Evolutionary conservation across 2,329 filamentous ascomycete genomes (phyloP), one percentile per base, ranked within the genome.

Genomic region (Fusarium protoensiforme): DNA sequence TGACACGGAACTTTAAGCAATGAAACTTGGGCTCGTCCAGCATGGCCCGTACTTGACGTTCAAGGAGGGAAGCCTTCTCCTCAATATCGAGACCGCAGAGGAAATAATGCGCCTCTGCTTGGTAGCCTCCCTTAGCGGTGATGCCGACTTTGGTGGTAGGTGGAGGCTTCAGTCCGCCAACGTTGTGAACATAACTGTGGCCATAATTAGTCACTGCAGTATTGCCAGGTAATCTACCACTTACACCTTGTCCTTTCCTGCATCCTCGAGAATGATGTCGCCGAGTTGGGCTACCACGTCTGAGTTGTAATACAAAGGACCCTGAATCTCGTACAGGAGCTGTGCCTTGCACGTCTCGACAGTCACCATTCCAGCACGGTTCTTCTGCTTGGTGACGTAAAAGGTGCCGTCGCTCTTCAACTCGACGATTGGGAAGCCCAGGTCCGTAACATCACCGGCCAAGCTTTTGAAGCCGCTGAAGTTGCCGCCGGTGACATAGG

Each of bases 401-500:
- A 75, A 74, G 5, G 71, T 75, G 20, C 82, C 82, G 36, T 75
- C 75, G 16, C 57, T 65, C 16, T 76, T 78, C 4, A 83, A 75
- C 46, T 81, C 79, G 20, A 80, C 80, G 48, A 84, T 82, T 7
- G 81, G 81, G 53, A 79, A 82, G 7, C 78, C 79, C 20, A 80
- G 72, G 27, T 80, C 72, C 11, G 71, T 68, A 22, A 72, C 72
- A 2, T 71, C 62, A 10, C 67, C 60, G 20, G 67, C 68, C 2
- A 80, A 71, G 16, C 79, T 70, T n/a, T 74, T 74, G 62, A 73
- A 87, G 2, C 87, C 88, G 0, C 86, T 82, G 68, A 88, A 90
- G 69, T 90, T 89, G 0, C 81, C 85, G 0, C 87, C 88, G 0
- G 86, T 87, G 4, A 85, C 85, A 69, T 90, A 90, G 1, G 84